Percentiles rank a stretch among this genome's conserved stretches.
phyloP scores from a whole-genome alignment of 2,329 filamentous ascomycete species.

The Davidsoniella australis region DNA sequence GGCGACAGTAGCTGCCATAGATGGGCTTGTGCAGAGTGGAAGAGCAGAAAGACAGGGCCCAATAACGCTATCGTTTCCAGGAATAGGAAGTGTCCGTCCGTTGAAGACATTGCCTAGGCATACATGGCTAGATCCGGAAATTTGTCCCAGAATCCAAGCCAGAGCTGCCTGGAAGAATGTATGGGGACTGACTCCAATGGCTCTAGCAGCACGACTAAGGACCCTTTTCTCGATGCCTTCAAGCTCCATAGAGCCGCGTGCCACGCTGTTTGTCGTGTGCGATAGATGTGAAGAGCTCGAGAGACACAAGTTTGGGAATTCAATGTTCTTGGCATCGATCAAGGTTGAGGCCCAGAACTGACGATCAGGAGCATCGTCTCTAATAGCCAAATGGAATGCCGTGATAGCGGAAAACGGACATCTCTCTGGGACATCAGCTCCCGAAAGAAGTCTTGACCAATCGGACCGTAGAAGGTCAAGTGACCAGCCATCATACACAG shows the following conservation, averaged over 20 bases:
- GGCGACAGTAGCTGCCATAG: conserved; percentile 29
- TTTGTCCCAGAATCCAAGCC: conserved; percentile 44
- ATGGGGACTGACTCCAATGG: conserved; percentile 1
- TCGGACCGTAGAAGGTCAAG: conserved; percentile 58
- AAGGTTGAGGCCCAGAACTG: conserved; percentile 4
- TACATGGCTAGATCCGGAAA: conserved; percentile 49
- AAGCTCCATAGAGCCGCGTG: too few species aligned
- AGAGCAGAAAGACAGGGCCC: conserved; percentile 67
- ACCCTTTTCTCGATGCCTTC: not conserved
- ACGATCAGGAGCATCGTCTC: not conserved
- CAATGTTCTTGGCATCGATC: too few species aligned
- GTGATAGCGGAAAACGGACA: conserved; percentile 47
- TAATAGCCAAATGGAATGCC: conserved; percentile 23
- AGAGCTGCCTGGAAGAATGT: conserved; percentile 56
- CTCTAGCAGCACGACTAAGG: not conserved
- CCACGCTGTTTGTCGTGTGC: too few species aligned
- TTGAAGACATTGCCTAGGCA: conserved; percentile 68
- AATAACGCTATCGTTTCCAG: conserved; percentile 52
- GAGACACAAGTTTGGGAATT: too few species aligned
- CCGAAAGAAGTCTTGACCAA: conserved; percentile 33
- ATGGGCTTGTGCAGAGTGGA: conserved; percentile 49
- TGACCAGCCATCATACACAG: conserved; percentile 88
- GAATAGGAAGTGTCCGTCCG: conserved; percentile 56
- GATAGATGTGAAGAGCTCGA: too few species aligned
- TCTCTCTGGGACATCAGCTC: conserved; percentile 20